Base-by-base conservation (phyloP, 164 flowering plant genomes). In the Malania oleifera region DNA sequence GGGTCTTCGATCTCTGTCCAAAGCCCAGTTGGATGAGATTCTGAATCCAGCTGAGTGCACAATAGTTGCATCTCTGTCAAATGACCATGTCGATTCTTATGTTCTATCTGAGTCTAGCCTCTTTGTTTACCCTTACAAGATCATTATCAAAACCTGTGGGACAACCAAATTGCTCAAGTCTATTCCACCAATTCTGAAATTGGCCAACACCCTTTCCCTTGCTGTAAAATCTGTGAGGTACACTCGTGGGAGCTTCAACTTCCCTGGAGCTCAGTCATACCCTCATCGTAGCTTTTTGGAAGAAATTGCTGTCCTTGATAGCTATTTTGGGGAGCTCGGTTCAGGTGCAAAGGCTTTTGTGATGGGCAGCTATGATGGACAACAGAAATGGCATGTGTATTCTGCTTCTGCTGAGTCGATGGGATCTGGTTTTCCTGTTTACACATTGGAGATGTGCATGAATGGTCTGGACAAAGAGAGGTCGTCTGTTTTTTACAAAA, bases 101-200 rank as follows among this genome's bases (percentile, higher is more conserved):
- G 53, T 50, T 29, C 53, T 50, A n/a, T 50, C 53, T 12, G 53
- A 50, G 53, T 50, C 53, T 17, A 50, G 53, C 53, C 53, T 50
- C 7, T 50, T 50, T 50, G 29, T 50, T 14, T 50, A 24, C 53
- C 28, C 53, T 23, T 24, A 50, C 28, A 50, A 50, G 29, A 17
- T 50, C 34, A 50, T 50, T 5, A 23, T 50, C 15, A 50, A 50
- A 27, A 50, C 53, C 24, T 50, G 53, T 50, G 53, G 53, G n/a
- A 50, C 53, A 13, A 50, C 53, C 14, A 50, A 50, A 15, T 27
- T 50, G 17, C 53, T 50, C 13, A 8, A 23, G 34, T 50, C 53
- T 2, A 50, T 50, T 15, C 29, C 53, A 4, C 53, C 53, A 17
- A 24, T 50, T 2, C 53, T 50, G 53, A 24, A 50, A 19, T 25